Evolutionary conservation across 208 protist species (phyloP), one percentile per base, ranked within the genome.

Genomic region (Wallacemonas sp.): DNA sequence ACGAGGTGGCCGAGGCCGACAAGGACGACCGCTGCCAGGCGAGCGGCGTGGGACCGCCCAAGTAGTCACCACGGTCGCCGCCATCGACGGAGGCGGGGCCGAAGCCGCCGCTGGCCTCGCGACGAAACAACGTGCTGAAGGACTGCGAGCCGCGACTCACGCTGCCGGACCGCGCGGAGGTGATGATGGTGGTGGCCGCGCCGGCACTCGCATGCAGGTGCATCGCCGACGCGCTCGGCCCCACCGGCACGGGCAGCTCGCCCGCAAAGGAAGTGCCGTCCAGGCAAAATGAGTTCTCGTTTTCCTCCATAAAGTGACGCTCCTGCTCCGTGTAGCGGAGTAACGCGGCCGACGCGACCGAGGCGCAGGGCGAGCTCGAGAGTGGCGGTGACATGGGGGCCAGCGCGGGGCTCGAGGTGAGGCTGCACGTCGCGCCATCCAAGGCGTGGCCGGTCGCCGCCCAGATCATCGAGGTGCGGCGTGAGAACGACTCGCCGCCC

Each of bases 41-140:
- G 4, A 64, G 57, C 3, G 57, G 57, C 28, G 57, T 64, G 38
- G 26, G 36, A 29, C 57, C 36, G n/a, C n/a, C n/a, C n/a, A n/a
- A n/a, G n/a, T n/a, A n/a, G n/a, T n/a, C n/a, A n/a, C n/a, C n/a
- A n/a, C n/a, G n/a, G n/a, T 7, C 48, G 52, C 39, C 18, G 31
- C 20, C 11, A 59, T 41, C 52, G 31, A 10, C 26, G 26, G 36
- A 41, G 36, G 5, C 48, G 31, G 3, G 2, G 26, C 25, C 48
- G 26, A 55, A 55, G 5, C 48, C 8, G 31, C 52, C 29, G 52
- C 52, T 59, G 12, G 12, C 4, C 52, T 59, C 52, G 31, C 52
- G 52, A 29, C 52, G 52, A 25, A 59, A 59, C 4, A 64, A 38
- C 38, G 42, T 64, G 23, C 23, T 64, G 57, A 64, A 64, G 7